A percentile compares a stretch with the other conserved stretches of the same genome.
Conservation (phyloP, 495 filamentous ascomycete species). For the Cairneyella variabilis region DNA sequence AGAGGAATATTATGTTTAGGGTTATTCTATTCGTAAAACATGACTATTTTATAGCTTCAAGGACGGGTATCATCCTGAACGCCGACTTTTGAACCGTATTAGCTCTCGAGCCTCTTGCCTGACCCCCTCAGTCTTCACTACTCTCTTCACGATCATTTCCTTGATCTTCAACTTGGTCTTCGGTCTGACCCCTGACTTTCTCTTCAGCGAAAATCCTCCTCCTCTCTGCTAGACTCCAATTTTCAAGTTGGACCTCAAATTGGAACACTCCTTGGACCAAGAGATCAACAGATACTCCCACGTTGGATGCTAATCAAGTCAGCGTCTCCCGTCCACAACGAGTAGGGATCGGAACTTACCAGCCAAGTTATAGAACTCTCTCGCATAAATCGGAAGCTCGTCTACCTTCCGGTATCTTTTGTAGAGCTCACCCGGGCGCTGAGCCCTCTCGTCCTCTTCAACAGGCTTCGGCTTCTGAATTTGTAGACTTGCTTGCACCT, state of each 20-base stretch:
- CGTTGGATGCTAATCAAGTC: constrained; percentile 17
- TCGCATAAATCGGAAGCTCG: constrained; percentile 52
- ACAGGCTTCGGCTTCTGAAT: constrained; percentile 21
- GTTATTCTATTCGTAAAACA: too few relatives aligned
- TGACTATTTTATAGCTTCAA: too few relatives aligned
- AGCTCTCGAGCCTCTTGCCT: too few relatives aligned
- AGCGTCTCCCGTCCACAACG: neutral
- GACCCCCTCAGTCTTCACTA: too few relatives aligned
- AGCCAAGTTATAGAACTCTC: constrained; percentile 49
- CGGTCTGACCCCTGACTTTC: too few relatives aligned
- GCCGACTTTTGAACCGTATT: too few relatives aligned
- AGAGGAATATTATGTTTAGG: too few relatives aligned
- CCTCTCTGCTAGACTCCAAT: constrained; percentile 42
- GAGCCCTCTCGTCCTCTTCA: constrained; percentile 26
- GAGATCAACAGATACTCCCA: constrained; percentile 17
- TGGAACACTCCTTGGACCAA: constrained; percentile 40
- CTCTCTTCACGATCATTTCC: too few relatives aligned
- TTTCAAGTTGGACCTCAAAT: constrained; percentile 49
- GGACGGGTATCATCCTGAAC: neutral
- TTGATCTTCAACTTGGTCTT: too few relatives aligned
- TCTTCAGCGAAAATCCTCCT: constrained; percentile 27
- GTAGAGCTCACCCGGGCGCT: constrained; percentile 52
- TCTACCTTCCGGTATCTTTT: constrained; percentile 51
- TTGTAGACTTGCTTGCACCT: constrained; percentile 17
- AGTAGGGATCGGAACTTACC: constrained; percentile 31